A percentile compares a stretch with the other conserved stretches of the same genome.
Conservation (phyloP, 352 stramenopile genomes). For the Pythium volutum region DNA sequence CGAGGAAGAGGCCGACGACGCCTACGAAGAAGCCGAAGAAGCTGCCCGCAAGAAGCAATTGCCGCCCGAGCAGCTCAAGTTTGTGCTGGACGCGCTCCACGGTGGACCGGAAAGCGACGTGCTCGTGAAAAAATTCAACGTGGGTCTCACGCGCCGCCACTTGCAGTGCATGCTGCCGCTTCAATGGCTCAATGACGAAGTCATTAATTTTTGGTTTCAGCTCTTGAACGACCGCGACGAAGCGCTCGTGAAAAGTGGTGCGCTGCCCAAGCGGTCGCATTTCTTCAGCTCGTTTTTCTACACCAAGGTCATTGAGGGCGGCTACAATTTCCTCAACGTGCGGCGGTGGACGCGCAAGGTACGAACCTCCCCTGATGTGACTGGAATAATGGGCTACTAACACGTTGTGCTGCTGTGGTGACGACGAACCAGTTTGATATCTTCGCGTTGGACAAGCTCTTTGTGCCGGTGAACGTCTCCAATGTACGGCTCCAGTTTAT, state of each 20-base stretch:
- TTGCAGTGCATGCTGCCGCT: constrained; percentile 67
- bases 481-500: constrained; percentile 53
- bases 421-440: constrained; percentile 58
- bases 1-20: constrained; percentile 52
- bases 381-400: neutral
- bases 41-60: constrained; percentile 52
- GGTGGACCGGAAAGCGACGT: constrained; percentile 54
- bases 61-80: constrained; percentile 52
- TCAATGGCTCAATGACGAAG: constrained; percentile 77
- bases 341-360: constrained; percentile 79
- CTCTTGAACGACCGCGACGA: constrained; percentile 72
- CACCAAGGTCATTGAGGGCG: constrained; percentile 72
- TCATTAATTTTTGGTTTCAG: constrained; percentile 89
- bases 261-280: constrained; percentile 54
- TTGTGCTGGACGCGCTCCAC: constrained; percentile 54
- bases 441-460: constrained; percentile 91
- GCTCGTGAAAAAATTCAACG: constrained; percentile 79
- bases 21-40: constrained; percentile 50
- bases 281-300: constrained; percentile 91
- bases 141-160: constrained; percentile 70
- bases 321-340: constrained; percentile 85
- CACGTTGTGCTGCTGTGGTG: neutral
- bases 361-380: neutral
- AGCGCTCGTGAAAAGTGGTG: constrained; percentile 43
- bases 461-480: constrained; percentile 83